phyloP scores from a whole-genome alignment of 805 yeast genomes.

The Yamadazyma takamatsuzukensis region DNA sequence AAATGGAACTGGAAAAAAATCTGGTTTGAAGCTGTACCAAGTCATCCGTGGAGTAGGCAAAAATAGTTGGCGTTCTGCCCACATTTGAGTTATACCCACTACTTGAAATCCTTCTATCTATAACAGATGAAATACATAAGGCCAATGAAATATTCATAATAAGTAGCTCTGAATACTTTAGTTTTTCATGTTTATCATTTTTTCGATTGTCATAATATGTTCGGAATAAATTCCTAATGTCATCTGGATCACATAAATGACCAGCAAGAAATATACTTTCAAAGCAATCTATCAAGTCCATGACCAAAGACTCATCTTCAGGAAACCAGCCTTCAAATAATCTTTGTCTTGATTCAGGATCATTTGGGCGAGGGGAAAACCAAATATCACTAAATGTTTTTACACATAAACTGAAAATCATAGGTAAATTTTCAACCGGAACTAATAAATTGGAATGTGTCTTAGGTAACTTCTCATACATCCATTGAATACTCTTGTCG shows the following conservation, averaged over 20 bases:
- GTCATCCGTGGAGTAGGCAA: slow-evolving; percentile 10
- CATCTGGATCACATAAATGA: slow-evolving; percentile 15
- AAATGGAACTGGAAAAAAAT: slow-evolving; percentile 33
- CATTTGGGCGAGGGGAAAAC: slow-evolving; percentile 9
- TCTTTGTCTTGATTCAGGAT: slow-evolving; percentile 5
- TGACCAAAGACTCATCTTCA: slow-evolving; percentile 18
- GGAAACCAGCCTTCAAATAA: slow-evolving; percentile 16
- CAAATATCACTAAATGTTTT: slow-evolving; percentile 11
- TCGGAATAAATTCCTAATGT: slow-evolving; percentile 20
- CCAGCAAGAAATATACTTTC: slow-evolving; percentile 18
- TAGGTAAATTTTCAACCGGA: slow-evolving; percentile 33
- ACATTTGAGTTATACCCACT: neutral
- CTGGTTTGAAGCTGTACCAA: slow-evolving; percentile 16
- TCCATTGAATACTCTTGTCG: slow-evolving; percentile 30
- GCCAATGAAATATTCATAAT: slow-evolving; percentile 28
- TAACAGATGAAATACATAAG: slow-evolving; percentile 20
- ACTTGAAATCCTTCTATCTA: slow-evolving; percentile 14
- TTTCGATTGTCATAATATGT: slow-evolving; percentile 18
- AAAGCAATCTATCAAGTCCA: slow-evolving; percentile 26
- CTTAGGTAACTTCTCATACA: slow-evolving; percentile 23
- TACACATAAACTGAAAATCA: slow-evolving; percentile 16
- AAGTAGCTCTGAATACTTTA: slow-evolving; percentile 26
- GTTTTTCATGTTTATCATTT: neutral
- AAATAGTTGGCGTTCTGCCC: slow-evolving; percentile 7
- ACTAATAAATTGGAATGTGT: slow-evolving; percentile 16